Percentiles rank a stretch among this genome's conserved stretches.
Evolutionary conservation across 2,329 filamentous ascomycete genomes (phyloP).

Genomic region (Verruconis gallopava): DNA sequence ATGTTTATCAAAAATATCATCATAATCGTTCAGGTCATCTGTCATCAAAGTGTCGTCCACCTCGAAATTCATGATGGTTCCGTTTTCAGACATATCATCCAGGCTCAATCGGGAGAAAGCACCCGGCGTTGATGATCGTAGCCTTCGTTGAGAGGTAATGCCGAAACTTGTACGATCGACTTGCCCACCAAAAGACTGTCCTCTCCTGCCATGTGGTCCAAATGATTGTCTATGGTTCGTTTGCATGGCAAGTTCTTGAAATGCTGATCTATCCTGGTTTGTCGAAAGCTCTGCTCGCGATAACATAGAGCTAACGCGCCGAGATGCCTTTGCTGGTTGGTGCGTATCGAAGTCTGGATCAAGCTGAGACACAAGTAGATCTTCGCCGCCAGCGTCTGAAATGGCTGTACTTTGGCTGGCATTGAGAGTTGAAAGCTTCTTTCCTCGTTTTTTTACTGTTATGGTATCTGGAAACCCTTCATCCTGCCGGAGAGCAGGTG

Average conservation of each 20-base stretch:
- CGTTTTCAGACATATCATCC: conserved; percentile 23
- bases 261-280: conserved; percentile 69
- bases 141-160: conserved; percentile 26
- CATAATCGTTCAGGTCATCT: conserved; percentile 26
- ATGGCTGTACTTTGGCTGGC: conserved; percentile 6
- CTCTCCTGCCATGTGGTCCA: conserved; percentile 41
- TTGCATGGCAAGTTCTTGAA: conserved; percentile 53
- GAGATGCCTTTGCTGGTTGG: conserved; percentile 46
- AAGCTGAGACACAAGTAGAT: conserved; percentile 35
- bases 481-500: conserved; percentile 51
- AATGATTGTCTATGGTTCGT: conserved; percentile 10
- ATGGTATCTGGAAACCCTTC: conserved; percentile 66
- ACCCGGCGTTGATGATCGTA: conserved; percentile 45
- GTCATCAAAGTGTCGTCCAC: conserved; percentile 20
- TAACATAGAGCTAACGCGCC: conserved; percentile 82
- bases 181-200: conserved; percentile 61
- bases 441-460: conserved; percentile 32
- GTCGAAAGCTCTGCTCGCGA: conserved; percentile 77
- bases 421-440: conserved; percentile 5
- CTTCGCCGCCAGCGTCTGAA: conserved; percentile 19
- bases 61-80: conserved; percentile 23
- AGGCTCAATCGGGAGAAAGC: conserved; percentile 27
- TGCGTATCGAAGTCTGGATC: conserved; percentile 38
- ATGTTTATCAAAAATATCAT: conserved; percentile 21
- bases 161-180: conserved; percentile 50